Base-by-base conservation (phyloP, 129 eudicot species). In the Kitagawia praeruptora region DNA sequence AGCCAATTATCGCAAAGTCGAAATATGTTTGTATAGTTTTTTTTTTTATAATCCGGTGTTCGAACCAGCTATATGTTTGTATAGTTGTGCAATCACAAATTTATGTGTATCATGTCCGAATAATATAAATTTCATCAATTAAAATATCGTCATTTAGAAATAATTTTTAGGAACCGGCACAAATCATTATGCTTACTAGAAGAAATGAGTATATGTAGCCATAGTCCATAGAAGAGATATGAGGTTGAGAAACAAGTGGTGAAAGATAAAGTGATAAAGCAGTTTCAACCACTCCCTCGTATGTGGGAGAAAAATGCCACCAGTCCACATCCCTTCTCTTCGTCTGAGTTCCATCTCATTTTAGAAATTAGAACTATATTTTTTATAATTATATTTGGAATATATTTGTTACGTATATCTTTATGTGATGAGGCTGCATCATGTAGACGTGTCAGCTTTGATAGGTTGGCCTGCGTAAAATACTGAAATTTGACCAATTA, bases 201-300 rank as follows among this genome's bases (percentile, higher is more conserved):
- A 34, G 37, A 34, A 34, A 34, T 34, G 37, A 34, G 2, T 16
- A 56, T 21, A 56, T 2, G 9, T 14, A 13, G 3, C 41, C 23
- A 58, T 61, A 15, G 42, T 0, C 72, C 23, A 58, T 61, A 15
- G 42, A 31, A 31, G 16, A 67, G 23, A 67, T 38, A 53, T 83
- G 93, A 84, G 91, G 91, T 75, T 67, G 86, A 80, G 84, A 83
- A 79, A 75, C 82, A 42, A 44, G 46, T 31, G 42, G 61, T 28
- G 73, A 77, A 83, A 83, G 95, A 90, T 90, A 90, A 90, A 40
- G 88, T 58, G 95, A 90, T 90, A 88, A 84, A 79, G 83, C 78
- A 69, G 54, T 87, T 27, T 80, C 80, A 88, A 21, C 67, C 67
- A 58, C 95, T 86, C 81, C 87, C 84, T 90, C 76, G 69, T 83